A percentile compares a stretch with the other conserved stretches of the same genome.
These are phyloP conservation scores for Omphalotus guepiniiformis DNA, from an alignment of 768 basidiomycete genomes.

Conservation along the genomic window DNA sequence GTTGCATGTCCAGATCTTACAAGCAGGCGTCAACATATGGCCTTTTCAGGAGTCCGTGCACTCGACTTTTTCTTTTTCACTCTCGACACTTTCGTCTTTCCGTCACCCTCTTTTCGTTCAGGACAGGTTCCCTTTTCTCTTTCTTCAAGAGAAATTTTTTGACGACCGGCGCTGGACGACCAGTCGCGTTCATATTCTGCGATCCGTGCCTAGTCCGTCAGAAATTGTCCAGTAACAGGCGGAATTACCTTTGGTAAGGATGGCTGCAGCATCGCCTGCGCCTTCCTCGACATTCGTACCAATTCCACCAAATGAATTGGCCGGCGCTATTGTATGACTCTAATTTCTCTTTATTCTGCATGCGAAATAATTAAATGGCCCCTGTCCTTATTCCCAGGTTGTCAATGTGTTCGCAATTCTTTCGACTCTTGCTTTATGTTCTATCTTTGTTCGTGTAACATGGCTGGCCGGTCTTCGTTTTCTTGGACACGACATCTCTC, in stretches of 20 bases:
- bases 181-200: conserved; percentile 13
- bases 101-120: conserved; percentile 24
- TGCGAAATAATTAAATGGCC: not conserved
- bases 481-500: conserved; percentile 20
- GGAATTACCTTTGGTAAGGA: too few species aligned
- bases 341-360: not conserved
- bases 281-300: conserved; percentile 19
- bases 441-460: conserved; percentile 42
- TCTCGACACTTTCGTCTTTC: too few species aligned
- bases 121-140: conserved; percentile 29
- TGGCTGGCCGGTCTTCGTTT: conserved; percentile 40
- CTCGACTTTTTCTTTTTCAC: too few species aligned
- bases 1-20: too few species aligned
- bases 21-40: too few species aligned
- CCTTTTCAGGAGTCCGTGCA: too few species aligned
- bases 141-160: conserved; percentile 18
- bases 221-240: too few species aligned
- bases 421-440: conserved; percentile 48
- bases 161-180: conserved; percentile 41
- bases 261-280: too few species aligned
- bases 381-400: conserved; percentile 24
- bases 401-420: conserved; percentile 51
- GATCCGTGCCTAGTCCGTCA: not conserved
- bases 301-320: conserved; percentile 27
- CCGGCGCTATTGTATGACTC: conserved; percentile 35